These are phyloP conservation scores for Naganishia onofrii DNA, from an alignment of 768 basidiomycete species.

Conservation along the genomic window DNA sequence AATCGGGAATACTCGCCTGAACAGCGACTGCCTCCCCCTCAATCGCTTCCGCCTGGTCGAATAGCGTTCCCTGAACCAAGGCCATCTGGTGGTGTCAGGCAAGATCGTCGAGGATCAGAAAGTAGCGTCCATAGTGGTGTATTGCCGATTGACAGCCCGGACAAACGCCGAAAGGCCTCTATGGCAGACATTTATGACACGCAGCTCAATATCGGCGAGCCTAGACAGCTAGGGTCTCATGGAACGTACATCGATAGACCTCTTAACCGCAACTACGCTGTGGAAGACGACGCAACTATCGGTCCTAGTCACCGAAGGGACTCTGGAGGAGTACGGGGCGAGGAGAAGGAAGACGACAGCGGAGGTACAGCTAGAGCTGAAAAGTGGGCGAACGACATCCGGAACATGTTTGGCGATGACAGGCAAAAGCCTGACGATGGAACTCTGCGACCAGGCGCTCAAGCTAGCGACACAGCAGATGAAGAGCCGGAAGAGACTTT, in stretches of 20 bases:
- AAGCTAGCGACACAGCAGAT: slow-evolving; percentile 11
- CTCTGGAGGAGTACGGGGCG: background rate
- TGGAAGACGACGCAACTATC: slow-evolving; percentile 10
- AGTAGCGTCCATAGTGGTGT: background rate
- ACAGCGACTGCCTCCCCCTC: background rate
- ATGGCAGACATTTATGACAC: background rate
- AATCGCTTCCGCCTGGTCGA: background rate
- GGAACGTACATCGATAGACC: background rate
- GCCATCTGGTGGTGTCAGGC: slow-evolving; percentile 10
- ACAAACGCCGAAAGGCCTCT: slow-evolving; percentile 15
- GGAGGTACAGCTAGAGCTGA: slow-evolving; percentile 45
- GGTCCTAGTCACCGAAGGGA: background rate
- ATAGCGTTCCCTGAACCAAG: slow-evolving; percentile 27
- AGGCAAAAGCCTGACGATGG: slow-evolving; percentile 17
- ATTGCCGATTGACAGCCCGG: background rate
- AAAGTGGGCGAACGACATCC: slow-evolving; percentile 38
- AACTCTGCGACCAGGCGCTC: slow-evolving; percentile 8
- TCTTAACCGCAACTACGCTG: background rate
- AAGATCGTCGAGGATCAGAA: slow-evolving; percentile 30
- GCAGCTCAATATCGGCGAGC: background rate
- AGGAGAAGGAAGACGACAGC: slow-evolving; percentile 42
- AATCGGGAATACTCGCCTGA: background rate
- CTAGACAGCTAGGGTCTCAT: background rate
- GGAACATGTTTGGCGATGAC: slow-evolving; percentile 36
- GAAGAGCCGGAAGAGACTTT: slow-evolving; percentile 49